phyloP scores from a whole-genome alignment of 345 rosid genomes.

The thale cress (Arabidopsis thaliana) region DNA sequence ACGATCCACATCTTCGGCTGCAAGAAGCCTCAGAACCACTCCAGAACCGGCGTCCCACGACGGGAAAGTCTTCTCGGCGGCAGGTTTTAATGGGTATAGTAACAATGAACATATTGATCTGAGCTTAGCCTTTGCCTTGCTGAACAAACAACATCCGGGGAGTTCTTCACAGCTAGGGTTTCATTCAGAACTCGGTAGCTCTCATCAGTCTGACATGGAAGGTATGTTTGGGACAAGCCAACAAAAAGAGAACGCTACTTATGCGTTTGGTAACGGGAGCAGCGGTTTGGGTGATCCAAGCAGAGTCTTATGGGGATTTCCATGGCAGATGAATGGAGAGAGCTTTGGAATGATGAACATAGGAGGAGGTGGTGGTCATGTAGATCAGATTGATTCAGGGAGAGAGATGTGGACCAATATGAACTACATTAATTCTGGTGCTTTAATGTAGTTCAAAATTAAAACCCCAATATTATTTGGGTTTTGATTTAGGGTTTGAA shows the following conservation, averaged over 20 bases:
- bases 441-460: constrained; percentile 44
- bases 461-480: constrained; percentile 36
- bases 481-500: constrained; percentile 41
- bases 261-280: constrained; percentile 44
- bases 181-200: constrained; percentile 33
- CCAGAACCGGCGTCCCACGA: constrained; percentile 42
- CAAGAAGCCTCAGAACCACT: constrained; percentile 53
- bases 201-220: constrained; percentile 41
- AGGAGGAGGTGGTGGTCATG: constrained; percentile 43
- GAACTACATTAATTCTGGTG: constrained; percentile 53
- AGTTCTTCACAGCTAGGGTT: constrained; percentile 57
- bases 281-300: constrained; percentile 52
- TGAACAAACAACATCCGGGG: constrained; percentile 60
- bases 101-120: constrained; percentile 67
- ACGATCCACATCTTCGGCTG: constrained; percentile 56
- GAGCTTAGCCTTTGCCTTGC: constrained; percentile 76
- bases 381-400: constrained; percentile 54
- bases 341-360: constrained; percentile 43
- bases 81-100: constrained; percentile 40
- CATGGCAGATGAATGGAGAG: constrained; percentile 76
- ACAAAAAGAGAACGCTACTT: constrained; percentile 25
- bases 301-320: constrained; percentile 66
- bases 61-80: constrained; percentile 44
- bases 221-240: constrained; percentile 38
- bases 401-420: constrained; percentile 60